Evolutionary conservation across 129 eudicot species (phyloP).

Genomic region (Centaurea solstitialis): DNA sequence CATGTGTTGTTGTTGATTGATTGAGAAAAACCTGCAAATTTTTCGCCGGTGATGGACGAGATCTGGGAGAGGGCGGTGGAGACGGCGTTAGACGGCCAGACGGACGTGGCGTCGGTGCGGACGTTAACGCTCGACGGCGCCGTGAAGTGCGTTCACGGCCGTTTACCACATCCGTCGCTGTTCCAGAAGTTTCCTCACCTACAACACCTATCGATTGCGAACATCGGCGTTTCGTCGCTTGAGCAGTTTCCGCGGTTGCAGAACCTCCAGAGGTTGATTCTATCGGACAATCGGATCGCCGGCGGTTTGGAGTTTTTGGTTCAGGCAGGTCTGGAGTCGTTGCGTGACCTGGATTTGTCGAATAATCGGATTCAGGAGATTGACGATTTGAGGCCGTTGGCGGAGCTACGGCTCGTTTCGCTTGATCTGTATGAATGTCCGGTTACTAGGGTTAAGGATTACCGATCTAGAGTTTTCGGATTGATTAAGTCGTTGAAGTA

Average conservation of each 20-base stretch:
- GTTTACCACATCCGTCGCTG: slow-evolving; percentile 73
- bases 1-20: not conserved
- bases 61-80: slow-evolving; percentile 99
- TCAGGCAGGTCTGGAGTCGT: slow-evolving; percentile 68
- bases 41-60: slow-evolving; percentile 78
- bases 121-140: slow-evolving; percentile 91
- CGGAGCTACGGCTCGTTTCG: slow-evolving; percentile 73
- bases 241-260: slow-evolving; percentile 81
- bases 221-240: slow-evolving; percentile 81
- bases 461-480: slow-evolving; percentile 88
- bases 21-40: not conserved
- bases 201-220: slow-evolving; percentile 81
- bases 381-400: slow-evolving; percentile 78
- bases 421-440: slow-evolving; percentile 98
- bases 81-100: slow-evolving; percentile 86
- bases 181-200: slow-evolving; percentile 75
- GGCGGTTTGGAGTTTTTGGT: slow-evolving; percentile 78
- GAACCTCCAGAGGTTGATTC: slow-evolving; percentile 63
- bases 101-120: slow-evolving; percentile 52
- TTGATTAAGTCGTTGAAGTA: slow-evolving; percentile 82
- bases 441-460: slow-evolving; percentile 91
- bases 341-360: slow-evolving; percentile 90
- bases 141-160: slow-evolving; percentile 93
- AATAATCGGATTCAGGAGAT: slow-evolving; percentile 81
- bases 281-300: slow-evolving; percentile 89